Base-by-base conservation (phyloP, 495 filamentous ascomycete species). In the Daldinia caldariorum region DNA sequence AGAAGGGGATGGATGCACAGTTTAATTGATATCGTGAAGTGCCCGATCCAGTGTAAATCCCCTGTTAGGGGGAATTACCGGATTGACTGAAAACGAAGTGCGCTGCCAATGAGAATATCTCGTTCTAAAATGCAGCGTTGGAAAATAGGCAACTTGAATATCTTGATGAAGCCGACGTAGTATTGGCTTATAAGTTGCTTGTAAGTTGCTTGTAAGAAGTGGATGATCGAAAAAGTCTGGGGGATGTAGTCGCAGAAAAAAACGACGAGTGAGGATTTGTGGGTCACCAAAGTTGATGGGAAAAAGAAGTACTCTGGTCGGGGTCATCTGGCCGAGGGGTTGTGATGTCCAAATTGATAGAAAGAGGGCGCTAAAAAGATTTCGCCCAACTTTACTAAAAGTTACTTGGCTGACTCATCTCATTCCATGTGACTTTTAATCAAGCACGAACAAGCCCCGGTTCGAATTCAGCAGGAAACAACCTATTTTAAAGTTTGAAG, bases 161-260 rank as follows among this genome's bases (percentile, higher is more conserved):
- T 47, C 43, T 18, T 12, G 8, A 47, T 3, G 18, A 43, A 18
- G 39, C 16, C 6, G 43, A 47, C 20, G 3, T 47, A 7, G 9
- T 47, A 47, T 47, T 47, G 43, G 20, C 26, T 26, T 69, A 54
- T 43, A 50, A 67, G 49, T 50, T 53, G 59, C 55, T 61, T 69
- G 65, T 64, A 63, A 60, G 55, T 69, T 45, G 59, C 55, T 61
- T 69, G 65, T 64, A 63, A 60, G 55, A n/a, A 45, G 41, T 45
- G 50, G 26, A 49, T 45, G 60, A 37, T 67, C 9, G 1, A 35
- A 35, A 35, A 35, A 7, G 56, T 29, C 37, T 13, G 50, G 62
- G 61, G 62, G 66, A 70, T 73, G 61, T 73, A 73, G 49, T 61
- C 51, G 9, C 34, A 12, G 18, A 38, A 57, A 68, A 63, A 66